phyloP scores from a whole-genome alignment of 140 eudicot genomes.

The Cichorium intybus region DNA sequence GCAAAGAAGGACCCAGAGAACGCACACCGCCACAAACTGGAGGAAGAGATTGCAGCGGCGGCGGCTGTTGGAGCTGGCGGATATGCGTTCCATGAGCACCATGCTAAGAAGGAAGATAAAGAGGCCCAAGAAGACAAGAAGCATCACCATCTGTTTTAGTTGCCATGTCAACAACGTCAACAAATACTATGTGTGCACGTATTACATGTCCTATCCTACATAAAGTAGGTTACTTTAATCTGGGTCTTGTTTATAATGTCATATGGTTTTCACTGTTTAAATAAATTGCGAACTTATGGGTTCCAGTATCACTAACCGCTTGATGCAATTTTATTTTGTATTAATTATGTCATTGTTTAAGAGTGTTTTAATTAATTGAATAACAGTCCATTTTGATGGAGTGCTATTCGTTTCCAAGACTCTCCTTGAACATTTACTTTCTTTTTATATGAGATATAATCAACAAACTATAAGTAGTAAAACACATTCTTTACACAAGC shows the following conservation, averaged over 20 bases:
- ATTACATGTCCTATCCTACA: background rate
- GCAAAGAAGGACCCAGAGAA: conserved; percentile 54
- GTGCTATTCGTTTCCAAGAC: background rate
- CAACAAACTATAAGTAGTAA: background rate
- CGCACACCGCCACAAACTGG: conserved; percentile 49
- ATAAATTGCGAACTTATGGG: background rate
- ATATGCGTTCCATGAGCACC: conserved; percentile 53
- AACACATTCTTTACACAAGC: background rate
- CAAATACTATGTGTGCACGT: background rate
- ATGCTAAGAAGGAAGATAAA: conserved; percentile 42
- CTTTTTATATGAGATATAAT: background rate
- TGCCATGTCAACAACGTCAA: background rate
- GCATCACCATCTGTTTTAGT: conserved; percentile 42
- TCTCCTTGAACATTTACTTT: background rate
- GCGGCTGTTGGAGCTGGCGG: conserved; percentile 55
- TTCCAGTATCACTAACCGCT: background rate
- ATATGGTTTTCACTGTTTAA: background rate
- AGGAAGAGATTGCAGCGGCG: conserved; percentile 50
- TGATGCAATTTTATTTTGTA: background rate
- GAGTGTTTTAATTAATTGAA: background rate
- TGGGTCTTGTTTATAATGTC: background rate
- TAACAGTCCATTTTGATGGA: background rate
- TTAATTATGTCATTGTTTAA: background rate
- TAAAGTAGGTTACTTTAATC: background rate
- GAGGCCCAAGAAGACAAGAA: conserved; percentile 36